These are phyloP conservation scores for Sarocladiaceae sp. DNA, from an alignment of 2,329 filamentous ascomycete species.

Conservation along the genomic window DNA sequence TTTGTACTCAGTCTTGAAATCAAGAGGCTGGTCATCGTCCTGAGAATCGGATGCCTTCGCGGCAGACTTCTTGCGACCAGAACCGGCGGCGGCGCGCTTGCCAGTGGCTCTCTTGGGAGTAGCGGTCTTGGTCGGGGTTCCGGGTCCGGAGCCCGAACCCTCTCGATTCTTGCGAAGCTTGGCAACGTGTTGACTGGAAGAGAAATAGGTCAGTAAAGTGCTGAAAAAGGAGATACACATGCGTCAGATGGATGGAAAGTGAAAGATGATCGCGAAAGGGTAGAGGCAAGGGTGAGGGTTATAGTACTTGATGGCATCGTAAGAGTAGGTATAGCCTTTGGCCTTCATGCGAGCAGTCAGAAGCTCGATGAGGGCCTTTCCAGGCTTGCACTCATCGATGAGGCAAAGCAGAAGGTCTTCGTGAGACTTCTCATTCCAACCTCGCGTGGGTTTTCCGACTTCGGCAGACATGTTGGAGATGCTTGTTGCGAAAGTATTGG, in stretches of 20 bases:
- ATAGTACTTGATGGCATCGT: constrained; percentile 35
- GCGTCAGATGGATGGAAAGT: no score
- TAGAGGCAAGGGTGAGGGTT: not conserved
- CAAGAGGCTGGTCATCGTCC: constrained; percentile 20
- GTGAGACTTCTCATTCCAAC: constrained; percentile 33
- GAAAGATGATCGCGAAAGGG: no score
- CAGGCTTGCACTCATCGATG: constrained; percentile 30
- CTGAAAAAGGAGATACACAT: no score
- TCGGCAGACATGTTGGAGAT: not conserved
- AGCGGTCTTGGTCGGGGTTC: constrained; percentile 22
- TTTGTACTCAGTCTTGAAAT: constrained; percentile 16
- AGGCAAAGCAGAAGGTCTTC: constrained; percentile 33
- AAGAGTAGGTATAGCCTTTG: constrained; percentile 34
- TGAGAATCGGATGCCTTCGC: constrained; percentile 7
- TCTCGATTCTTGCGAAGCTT: constrained; percentile 36
- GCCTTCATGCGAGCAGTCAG: constrained; percentile 26
- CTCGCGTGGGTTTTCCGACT: not conserved
- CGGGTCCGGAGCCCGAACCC: constrained; percentile 14
- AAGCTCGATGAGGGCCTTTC: constrained; percentile 24
- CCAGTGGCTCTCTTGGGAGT: constrained; percentile 16
- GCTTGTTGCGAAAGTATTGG: no score
- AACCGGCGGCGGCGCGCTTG: constrained; percentile 23
- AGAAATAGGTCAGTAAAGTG: constrained; percentile 15
- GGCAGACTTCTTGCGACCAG: constrained; percentile 19
- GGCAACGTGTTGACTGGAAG: constrained; percentile 39